Percentiles rank a stretch among this genome's conserved stretches.
phyloP scores from a whole-genome alignment of 2,329 filamentous ascomycete species.

The Clarireedia homoeocarpa region DNA sequence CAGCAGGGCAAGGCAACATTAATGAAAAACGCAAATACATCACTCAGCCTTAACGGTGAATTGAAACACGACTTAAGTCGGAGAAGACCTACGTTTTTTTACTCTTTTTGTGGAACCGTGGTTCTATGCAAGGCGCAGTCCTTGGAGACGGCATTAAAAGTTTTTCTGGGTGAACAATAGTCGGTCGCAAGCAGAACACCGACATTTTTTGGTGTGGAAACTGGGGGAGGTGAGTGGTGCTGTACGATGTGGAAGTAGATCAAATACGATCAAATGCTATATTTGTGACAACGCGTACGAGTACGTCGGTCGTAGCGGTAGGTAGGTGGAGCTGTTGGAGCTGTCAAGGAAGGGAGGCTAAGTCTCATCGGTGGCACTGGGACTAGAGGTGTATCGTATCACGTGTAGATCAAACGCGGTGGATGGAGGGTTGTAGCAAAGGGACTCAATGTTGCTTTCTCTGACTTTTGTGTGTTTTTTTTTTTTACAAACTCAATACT shows the following conservation, averaged over 20 bases:
- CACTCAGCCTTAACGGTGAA: neutral
- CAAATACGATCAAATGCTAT: too few relatives aligned
- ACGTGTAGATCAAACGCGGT: neutral
- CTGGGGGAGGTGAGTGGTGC: too few relatives aligned
- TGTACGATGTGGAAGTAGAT: too few relatives aligned
- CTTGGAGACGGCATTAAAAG: neutral
- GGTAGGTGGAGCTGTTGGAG: neutral
- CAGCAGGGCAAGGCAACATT: constrained; percentile 1
- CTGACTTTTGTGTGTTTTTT: neutral
- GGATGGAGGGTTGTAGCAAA: neutral
- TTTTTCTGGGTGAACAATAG: neutral
- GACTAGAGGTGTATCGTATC: neutral
- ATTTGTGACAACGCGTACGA: constrained; percentile 7
- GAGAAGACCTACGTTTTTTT: neutral
- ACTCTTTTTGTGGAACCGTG: constrained; percentile 3
- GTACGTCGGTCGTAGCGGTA: neutral
- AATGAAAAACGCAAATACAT: neutral
- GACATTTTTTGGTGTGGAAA: neutral
- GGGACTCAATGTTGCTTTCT: neutral
- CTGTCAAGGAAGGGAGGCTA: neutral
- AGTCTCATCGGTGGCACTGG: neutral
- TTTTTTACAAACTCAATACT: too few relatives aligned
- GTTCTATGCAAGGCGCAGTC: constrained; percentile 6
- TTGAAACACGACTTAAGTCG: neutral
- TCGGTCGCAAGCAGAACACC: neutral